Percentiles rank a stretch among this genome's conserved stretches.
These are phyloP conservation scores for Gardenia jasminoides DNA, from an alignment of 257 asterid species.

Conservation along the genomic window DNA sequence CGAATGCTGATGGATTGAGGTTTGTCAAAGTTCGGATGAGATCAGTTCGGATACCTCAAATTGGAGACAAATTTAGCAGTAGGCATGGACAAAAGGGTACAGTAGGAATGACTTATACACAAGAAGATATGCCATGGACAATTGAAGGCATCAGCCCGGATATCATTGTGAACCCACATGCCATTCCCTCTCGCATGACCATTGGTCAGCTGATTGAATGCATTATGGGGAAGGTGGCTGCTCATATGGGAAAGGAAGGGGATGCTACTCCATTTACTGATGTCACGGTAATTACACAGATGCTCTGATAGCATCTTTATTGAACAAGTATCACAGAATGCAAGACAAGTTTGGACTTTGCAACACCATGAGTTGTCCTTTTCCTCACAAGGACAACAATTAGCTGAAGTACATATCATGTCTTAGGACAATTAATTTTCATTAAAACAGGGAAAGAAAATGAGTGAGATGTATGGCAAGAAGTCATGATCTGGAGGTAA, in stretches of 20 bases:
- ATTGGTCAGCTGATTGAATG: constrained; percentile 35
- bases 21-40: constrained; percentile 21
- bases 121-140: constrained; percentile 35
- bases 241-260: constrained; percentile 35
- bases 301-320: too few relatives aligned
- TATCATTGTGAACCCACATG: constrained; percentile 35
- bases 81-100: constrained; percentile 38
- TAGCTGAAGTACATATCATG: too few relatives aligned
- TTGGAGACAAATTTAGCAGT: constrained; percentile 35
- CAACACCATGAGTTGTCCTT: too few relatives aligned
- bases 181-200: constrained; percentile 38
- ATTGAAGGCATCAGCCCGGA: constrained; percentile 33
- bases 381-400: too few relatives aligned
- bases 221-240: constrained; percentile 34
- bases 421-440: too few relatives aligned
- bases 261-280: constrained; percentile 35
- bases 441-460: too few relatives aligned
- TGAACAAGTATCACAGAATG: too few relatives aligned
- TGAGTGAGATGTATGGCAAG: too few relatives aligned
- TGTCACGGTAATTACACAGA: constrained; percentile 25
- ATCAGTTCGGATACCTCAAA: constrained; percentile 23
- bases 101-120: constrained; percentile 27
- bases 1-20: constrained; percentile 20
- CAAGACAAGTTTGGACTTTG: too few relatives aligned
- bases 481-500: too few relatives aligned